Evolutionary conservation across 1,139 yeast genomes (phyloP), one percentile per base, ranked within the genome.

Genomic region (Waltiozyma solani): DNA sequence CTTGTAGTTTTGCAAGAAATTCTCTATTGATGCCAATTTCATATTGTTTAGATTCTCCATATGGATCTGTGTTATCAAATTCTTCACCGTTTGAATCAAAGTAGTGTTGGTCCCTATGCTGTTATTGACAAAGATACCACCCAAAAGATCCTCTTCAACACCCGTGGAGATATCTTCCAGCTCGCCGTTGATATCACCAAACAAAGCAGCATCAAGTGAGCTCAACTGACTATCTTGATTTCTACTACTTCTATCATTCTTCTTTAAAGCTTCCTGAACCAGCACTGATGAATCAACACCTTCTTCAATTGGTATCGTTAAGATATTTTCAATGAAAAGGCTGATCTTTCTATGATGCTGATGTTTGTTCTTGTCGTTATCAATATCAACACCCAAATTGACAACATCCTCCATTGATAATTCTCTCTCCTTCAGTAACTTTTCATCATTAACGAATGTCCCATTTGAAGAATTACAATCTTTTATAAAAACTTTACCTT

Each of bases 391-490:
- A 2, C 99, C 98, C 42, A 93, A 66, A 53, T 91, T 94, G 15
- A 91, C 71, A 12, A 74, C 66, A 59, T 91, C 98, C 14, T 86
- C 91, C 31, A 79, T 69, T 43, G 76, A 69, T 38, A 91, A 62
- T 49, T 78, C 85, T 7, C 65, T 64, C 4, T 72, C 89, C 32
- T 73, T 69, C 19, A 76, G 74, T 9, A 91, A 67, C 44, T 89
- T 77, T 32, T 64, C 66, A 34, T 79, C 85, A 57, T 91, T 91
- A 37, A 91, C 75, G 57, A 83, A 93, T 0, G 98, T 91, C 11
- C 99, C 99, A 60, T 91, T 91, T 18, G 96, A 84, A 9, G 95
- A 82, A 39, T 87, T 86, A 50, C 87, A 70, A 60, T 91, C 99
- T 50, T 80, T 76, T 32, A 91, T 71, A 72, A 73, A 85, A 27